phyloP scores from a whole-genome alignment of 176 grass and related monocot species.

The Carex parvula region DNA sequence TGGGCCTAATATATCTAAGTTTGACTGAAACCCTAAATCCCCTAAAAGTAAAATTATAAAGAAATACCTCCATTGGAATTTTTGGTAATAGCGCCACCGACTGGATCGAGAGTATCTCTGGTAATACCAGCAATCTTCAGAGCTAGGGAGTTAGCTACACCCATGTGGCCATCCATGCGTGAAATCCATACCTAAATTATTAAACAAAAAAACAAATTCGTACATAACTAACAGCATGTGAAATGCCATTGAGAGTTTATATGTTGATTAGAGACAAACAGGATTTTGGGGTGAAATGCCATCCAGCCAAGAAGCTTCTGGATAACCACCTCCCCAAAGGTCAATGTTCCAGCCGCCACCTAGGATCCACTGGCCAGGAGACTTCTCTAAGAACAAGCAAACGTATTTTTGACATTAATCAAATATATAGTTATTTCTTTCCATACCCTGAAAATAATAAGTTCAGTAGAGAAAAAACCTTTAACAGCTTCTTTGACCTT shows the following conservation, averaged over 20 bases:
- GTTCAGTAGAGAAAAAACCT: conserved; percentile 40
- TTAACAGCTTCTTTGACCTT: conserved; percentile 50
- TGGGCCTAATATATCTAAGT: neutral
- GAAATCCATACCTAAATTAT: conserved; percentile 68
- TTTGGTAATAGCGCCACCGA: conserved; percentile 69
- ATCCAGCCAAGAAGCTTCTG: conserved; percentile 77
- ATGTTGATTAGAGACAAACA: conserved; percentile 34
- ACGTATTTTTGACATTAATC: neutral
- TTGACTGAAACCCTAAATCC: neutral
- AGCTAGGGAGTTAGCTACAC: conserved; percentile 77
- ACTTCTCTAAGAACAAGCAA: conserved; percentile 41
- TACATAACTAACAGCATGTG: neutral
- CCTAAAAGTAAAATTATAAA: neutral
- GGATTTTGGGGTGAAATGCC: conserved; percentile 75
- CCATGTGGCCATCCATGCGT: conserved; percentile 87
- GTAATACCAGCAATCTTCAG: conserved; percentile 67
- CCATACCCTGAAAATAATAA: neutral
- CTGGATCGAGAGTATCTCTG: conserved; percentile 47
- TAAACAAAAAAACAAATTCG: neutral
- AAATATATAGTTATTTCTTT: neutral
- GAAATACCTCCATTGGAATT: conserved; percentile 62
- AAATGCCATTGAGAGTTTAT: neutral
- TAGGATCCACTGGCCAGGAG: conserved; percentile 57
- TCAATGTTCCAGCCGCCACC: conserved; percentile 93
- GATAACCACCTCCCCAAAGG: conserved; percentile 55